These are phyloP conservation scores for Cichorium intybus DNA, from an alignment of 140 eudicot species.

Conservation along the genomic window DNA sequence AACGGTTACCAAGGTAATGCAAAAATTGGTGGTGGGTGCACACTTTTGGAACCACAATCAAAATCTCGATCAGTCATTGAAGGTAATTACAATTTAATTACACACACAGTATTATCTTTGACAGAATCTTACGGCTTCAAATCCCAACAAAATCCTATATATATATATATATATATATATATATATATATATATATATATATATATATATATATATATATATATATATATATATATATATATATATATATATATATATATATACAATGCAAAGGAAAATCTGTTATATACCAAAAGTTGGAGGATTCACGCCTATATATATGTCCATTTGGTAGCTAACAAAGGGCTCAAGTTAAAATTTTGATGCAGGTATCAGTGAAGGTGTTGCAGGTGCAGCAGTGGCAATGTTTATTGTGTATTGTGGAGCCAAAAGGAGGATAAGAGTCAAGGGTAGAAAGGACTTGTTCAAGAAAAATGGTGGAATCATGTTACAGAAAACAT, in stretches of 20 bases:
- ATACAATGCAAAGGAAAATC: too few species aligned
- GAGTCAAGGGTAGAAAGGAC: slow-evolving; percentile 19
- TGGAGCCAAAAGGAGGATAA: slow-evolving; percentile 18
- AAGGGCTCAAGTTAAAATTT: neutral
- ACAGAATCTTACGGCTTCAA: neutral
- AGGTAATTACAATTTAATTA: slow-evolving; percentile 4
- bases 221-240: too few species aligned
- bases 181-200: too few species aligned
- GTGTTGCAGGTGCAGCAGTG: slow-evolving; percentile 26
- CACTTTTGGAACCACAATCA: slow-evolving; percentile 6
- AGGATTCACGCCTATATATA: neutral
- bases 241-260: too few species aligned
- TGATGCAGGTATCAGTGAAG: slow-evolving; percentile 27
- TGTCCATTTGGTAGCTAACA: neutral
- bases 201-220: too few species aligned
- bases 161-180: too few species aligned
- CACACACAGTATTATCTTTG: neutral
- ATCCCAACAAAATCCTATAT: too few species aligned
- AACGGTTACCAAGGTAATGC: slow-evolving; percentile 27
- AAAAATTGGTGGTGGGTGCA: slow-evolving; percentile 19
- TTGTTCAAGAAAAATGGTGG: slow-evolving; percentile 52
- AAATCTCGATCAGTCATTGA: neutral
- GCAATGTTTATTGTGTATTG: slow-evolving; percentile 17
- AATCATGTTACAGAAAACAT: slow-evolving; percentile 36
- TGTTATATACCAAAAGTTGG: too few species aligned